Evolutionary conservation across 1,284 basidiomycete species (phyloP), one percentile per base, ranked within the genome.

Genomic region (Ceratobasidium sp.): DNA sequence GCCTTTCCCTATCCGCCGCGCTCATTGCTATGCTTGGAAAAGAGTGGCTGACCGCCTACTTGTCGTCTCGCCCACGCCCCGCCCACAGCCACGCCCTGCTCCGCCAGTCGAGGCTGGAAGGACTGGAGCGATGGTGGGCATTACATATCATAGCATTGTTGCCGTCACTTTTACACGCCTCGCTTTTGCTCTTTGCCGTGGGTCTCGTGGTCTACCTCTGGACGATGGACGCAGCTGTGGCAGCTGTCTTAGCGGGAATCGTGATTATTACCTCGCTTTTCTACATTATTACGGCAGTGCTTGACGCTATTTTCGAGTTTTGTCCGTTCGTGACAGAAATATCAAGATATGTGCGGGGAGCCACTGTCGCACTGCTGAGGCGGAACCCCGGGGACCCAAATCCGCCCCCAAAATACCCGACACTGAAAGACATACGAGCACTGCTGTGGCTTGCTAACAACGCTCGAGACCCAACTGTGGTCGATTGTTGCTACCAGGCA

Each of bases 11-110:
- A n/a, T n/a, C n/a, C 10, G 35, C 57, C 20, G 52, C 71, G 2
- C 20, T 74, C 38, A 20, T 74, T 20, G 38, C 48, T 18, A 62
- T 74, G 55, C 52, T 74, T 35, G 71, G 38, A 10, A 74, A 74
- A 33, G 52, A 74, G 35, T 74, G 71, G 71, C 52, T 74, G 10
- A 44, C 33, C 2, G 55, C 30, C 8, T 74, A 35, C n/a, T n/a
- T 60, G 1, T 23, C 57, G 12, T 60, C 57, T 60, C 57, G 57
- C 27, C 57, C 57, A 10, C 57, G 57, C 1, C n/a, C n/a, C n/a
- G n/a, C n/a, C n/a, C n/a, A n/a, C n/a, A n/a, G n/a, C n/a, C n/a
- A n/a, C n/a, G n/a, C n/a, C n/a, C n/a, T n/a, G n/a, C n/a, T n/a
- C n/a, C n/a, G n/a, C n/a, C n/a, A n/a, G n/a, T n/a, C n/a, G n/a